These are phyloP conservation scores for Coemansia sp. DNA, from an alignment of 192 early-diverging fungal species.

Conservation along the genomic window DNA sequence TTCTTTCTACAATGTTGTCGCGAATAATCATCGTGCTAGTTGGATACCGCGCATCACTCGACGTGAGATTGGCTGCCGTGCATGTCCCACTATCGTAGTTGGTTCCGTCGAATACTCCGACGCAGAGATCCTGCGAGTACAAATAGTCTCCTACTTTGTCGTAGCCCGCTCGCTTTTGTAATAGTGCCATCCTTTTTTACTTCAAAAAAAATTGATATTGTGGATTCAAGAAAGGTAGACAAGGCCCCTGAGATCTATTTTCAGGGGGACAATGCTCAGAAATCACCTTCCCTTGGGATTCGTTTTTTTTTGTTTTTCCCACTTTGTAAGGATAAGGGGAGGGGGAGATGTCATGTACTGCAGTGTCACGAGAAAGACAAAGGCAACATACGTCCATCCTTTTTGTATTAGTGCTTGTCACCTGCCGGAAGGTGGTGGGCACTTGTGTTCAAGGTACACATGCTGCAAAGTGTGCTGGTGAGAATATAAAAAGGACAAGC, in stretches of 20 bases:
- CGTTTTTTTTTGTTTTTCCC: neutral
- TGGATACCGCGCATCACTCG: slow-evolving; percentile 8
- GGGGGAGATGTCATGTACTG: neutral
- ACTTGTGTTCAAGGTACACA: neutral
- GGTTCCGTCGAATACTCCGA: slow-evolving; percentile 45
- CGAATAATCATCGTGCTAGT: slow-evolving; percentile 28
- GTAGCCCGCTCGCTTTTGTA: slow-evolving; percentile 15
- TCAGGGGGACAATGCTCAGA: neutral
- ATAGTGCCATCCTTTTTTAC: neutral
- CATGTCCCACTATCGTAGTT: slow-evolving; percentile 48
- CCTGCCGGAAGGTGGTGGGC: neutral
- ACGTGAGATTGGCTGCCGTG: slow-evolving; percentile 10
- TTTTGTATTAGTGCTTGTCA: neutral
- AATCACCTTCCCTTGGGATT: neutral
- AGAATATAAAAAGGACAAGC: neutral
- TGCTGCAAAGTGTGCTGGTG: neutral
- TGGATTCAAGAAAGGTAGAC: neutral
- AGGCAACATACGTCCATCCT: neutral
- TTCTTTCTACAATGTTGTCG: slow-evolving; percentile 25
- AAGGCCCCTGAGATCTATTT: neutral
- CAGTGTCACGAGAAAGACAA: neutral
- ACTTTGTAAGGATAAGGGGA: neutral
- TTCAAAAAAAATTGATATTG: neutral
- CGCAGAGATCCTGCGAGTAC: slow-evolving; percentile 46
- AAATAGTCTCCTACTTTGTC: slow-evolving; percentile 38